phyloP scores from a whole-genome alignment of 805 yeast genomes.

The Isabelozyma gotoi region DNA sequence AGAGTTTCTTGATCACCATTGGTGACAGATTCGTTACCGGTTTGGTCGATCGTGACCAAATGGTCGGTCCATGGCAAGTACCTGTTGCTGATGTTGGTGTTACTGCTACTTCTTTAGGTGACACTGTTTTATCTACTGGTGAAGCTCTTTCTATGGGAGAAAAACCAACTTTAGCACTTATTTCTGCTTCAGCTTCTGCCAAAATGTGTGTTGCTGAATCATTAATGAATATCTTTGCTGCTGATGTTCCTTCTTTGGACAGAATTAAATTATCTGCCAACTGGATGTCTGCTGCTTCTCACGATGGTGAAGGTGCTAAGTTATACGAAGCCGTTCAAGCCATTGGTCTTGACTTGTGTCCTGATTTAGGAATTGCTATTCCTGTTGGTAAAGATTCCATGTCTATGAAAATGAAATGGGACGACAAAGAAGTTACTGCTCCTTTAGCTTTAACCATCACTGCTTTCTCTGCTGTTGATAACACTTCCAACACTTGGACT shows the following conservation, averaged over 20 bases:
- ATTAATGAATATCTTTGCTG: slow-evolving; percentile 81
- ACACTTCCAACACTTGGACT: slow-evolving; percentile 93
- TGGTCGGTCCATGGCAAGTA: slow-evolving; percentile 99
- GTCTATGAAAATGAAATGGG: slow-evolving; percentile 99
- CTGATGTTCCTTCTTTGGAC: slow-evolving; percentile 75
- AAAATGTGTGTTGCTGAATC: slow-evolving; percentile 96
- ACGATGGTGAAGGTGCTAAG: slow-evolving; percentile 92
- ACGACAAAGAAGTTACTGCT: slow-evolving; percentile 86
- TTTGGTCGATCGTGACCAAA: slow-evolving; percentile 93
- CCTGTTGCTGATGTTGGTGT: slow-evolving; percentile 99
- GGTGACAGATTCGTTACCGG: slow-evolving; percentile 99
- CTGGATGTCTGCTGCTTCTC: slow-evolving; percentile 99
- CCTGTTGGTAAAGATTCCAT: slow-evolving; percentile 99
- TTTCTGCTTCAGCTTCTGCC: slow-evolving; percentile 87
- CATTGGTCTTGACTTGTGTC: slow-evolving; percentile 90
- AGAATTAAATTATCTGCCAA: slow-evolving; percentile 89
- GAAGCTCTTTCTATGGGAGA: slow-evolving; percentile 99
- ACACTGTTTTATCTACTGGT: slow-evolving; percentile 70
- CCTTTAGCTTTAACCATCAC: slow-evolving; percentile 90
- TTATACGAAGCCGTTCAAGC: slow-evolving; percentile 97
- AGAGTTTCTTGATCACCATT: slow-evolving; percentile 92
- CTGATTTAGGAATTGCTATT: slow-evolving; percentile 83
- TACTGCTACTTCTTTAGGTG: slow-evolving; percentile 86
- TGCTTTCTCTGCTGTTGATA: slow-evolving; percentile 83
- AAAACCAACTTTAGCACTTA: slow-evolving; percentile 85